phyloP scores from a whole-genome alignment of 148 eudicot species.

The Cornus kousa region DNA sequence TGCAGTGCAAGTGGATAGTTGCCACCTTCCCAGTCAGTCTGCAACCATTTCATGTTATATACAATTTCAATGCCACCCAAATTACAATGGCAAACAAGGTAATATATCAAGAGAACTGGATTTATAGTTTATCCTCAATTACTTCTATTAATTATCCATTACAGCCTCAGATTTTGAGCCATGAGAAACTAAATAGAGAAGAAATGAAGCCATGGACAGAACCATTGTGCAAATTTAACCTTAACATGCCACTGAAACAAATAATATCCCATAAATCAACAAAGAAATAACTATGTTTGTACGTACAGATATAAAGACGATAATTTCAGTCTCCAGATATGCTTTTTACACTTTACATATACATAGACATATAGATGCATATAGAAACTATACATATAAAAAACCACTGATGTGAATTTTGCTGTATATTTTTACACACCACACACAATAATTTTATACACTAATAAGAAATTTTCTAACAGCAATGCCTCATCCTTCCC shows the following conservation, averaged over 20 bases:
- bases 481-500: background rate
- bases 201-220: background rate
- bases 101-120: background rate
- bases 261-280: background rate
- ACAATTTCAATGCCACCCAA: background rate
- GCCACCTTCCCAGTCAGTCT: conserved; percentile 91
- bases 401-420: no score
- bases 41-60: conserved; percentile 12
- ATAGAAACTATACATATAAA: no score
- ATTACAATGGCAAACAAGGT: background rate
- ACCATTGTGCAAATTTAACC: background rate
- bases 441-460: no score
- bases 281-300: background rate
- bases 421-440: no score
- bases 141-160: background rate
- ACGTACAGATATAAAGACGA: no score
- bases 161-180: background rate
- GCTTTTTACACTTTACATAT: no score
- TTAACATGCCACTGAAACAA: background rate
- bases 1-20: conserved; percentile 59
- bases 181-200: background rate
- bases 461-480: no score
- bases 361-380: no score
- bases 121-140: background rate
- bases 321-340: no score